phyloP scores from a whole-genome alignment of 441 rosid genomes.

The Viola pubescens region DNA sequence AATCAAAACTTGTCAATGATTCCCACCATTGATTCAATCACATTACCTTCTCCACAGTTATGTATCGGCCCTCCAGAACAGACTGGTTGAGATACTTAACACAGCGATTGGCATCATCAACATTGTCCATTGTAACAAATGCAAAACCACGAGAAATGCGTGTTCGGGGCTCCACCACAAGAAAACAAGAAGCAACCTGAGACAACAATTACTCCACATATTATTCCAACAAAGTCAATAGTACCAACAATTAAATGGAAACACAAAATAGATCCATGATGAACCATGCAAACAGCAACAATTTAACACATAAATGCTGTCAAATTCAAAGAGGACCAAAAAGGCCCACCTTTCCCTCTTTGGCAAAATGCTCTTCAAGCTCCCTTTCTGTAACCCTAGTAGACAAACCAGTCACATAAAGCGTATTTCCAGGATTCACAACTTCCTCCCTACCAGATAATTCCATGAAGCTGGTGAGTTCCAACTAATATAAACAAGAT shows the following conservation, averaged over 20 bases:
- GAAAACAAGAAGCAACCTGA: slow-evolving; percentile 84
- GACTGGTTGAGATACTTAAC: slow-evolving; percentile 94
- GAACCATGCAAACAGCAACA: background rate
- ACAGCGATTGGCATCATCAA: slow-evolving; percentile 83
- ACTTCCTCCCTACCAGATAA: slow-evolving; percentile 35
- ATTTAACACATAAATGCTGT: background rate
- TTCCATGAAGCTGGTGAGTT: slow-evolving; percentile 1
- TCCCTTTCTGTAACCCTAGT: slow-evolving; percentile 86
- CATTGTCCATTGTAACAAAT: slow-evolving; percentile 71
- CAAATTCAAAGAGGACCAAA: background rate
- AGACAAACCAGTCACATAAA: slow-evolving; percentile 90
- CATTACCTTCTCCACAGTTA: slow-evolving; percentile 96
- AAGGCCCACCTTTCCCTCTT: slow-evolving; percentile 83
- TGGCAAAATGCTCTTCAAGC: slow-evolving; percentile 84
- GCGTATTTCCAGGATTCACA: slow-evolving; percentile 69
- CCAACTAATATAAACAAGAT: background rate
- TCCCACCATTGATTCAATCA: slow-evolving; percentile 17
- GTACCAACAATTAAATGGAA: too few relatives aligned
- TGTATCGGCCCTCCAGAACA: slow-evolving; percentile 85
- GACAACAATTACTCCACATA: slow-evolving; percentile 11
- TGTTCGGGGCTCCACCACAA: slow-evolving; percentile 90
- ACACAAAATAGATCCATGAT: background rate
- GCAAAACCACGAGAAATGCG: slow-evolving; percentile 95
- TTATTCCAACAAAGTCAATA: background rate
- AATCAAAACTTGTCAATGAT: slow-evolving; percentile 19